phyloP scores from a whole-genome alignment of 805 yeast species.

The Sporopachydermia quercuum region DNA sequence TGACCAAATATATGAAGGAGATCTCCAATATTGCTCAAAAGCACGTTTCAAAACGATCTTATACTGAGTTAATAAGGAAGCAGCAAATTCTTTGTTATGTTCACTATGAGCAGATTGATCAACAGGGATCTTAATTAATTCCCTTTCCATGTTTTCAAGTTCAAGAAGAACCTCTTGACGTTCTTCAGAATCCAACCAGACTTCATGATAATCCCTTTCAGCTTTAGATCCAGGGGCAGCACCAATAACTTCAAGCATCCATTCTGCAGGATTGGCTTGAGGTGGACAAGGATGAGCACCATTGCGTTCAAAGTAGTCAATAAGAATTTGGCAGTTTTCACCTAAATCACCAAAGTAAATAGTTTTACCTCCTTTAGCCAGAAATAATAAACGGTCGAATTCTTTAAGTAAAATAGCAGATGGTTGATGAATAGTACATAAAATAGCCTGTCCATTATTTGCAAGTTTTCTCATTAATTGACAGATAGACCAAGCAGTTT shows the following conservation, averaged over 20 bases:
- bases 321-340: constrained; percentile 37
- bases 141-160: constrained; percentile 48
- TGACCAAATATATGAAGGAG: constrained; percentile 43
- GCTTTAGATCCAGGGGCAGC: constrained; percentile 23
- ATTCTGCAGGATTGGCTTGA: constrained; percentile 72
- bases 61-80: constrained; percentile 26
- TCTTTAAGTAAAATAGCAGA: constrained; percentile 65
- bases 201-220: constrained; percentile 27
- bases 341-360: constrained; percentile 70
- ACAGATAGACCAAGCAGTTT: constrained; percentile 54
- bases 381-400: constrained; percentile 60
- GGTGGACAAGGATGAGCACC: constrained; percentile 57
- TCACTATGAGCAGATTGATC: constrained; percentile 19
- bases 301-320: constrained; percentile 47
- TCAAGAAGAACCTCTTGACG: constrained; percentile 42
- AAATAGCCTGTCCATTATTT: constrained; percentile 45
- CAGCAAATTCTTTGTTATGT: constrained; percentile 29
- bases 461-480: constrained; percentile 46
- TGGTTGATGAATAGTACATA: constrained; percentile 77
- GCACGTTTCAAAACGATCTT: constrained; percentile 34
- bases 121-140: constrained; percentile 26
- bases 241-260: constrained; percentile 57
- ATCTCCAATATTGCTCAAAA: constrained; percentile 48
- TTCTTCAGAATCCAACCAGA: constrained; percentile 63
- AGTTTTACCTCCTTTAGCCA: constrained; percentile 58